Base-by-base conservation (phyloP, 441 rosid species). In the Adansonia madagascariensis region DNA sequence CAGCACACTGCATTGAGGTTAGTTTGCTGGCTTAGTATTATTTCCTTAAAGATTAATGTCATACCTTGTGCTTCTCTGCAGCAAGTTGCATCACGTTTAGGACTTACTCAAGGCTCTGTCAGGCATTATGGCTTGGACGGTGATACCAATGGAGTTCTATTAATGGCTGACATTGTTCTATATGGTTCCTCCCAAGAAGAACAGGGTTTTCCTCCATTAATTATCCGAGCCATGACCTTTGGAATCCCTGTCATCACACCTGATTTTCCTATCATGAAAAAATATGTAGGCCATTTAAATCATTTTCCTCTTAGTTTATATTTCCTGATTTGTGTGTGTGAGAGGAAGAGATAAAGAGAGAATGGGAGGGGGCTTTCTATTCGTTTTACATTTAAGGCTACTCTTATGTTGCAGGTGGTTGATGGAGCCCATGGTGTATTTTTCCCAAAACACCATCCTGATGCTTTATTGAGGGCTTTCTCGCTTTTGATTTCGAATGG, bases 121-220 rank as follows among this genome's bases (percentile, higher is more conserved):
- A 80, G 84, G 85, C 93, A 89, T 86, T 92, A 89, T 87, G 94
- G 97, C 80, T 79, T 93, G 84, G 85, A 89, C 82, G 89, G 83
- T 68, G 94, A 97, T 85, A 94, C 87, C 78, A 90, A 93, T 81
- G 80, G 87, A 62, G 84, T 92, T 77, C 80, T 97, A 75, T 75
- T 88, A 75, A 89, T 92, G 94, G 91, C 97, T 47, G 98, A 97
- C 85, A 86, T 94, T 85, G 90, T 97, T 83, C 85, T 97, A 74
- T 93, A 94, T 84, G 95, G 91, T 78, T 90, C 99, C 82, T 94
- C 97, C 74, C 98, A 92, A 84, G 98, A 93, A 84, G 98, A 94
- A 80, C 98, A 94, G 84, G 91, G 87, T 75, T 97, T 97, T 74
- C 96, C 98, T 75, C 85, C 98, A 64, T 73, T 97, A 72, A 81